These are phyloP conservation scores for Coemansia asiatica DNA, from an alignment of 192 early-diverging fungal genomes.

Conservation along the genomic window DNA sequence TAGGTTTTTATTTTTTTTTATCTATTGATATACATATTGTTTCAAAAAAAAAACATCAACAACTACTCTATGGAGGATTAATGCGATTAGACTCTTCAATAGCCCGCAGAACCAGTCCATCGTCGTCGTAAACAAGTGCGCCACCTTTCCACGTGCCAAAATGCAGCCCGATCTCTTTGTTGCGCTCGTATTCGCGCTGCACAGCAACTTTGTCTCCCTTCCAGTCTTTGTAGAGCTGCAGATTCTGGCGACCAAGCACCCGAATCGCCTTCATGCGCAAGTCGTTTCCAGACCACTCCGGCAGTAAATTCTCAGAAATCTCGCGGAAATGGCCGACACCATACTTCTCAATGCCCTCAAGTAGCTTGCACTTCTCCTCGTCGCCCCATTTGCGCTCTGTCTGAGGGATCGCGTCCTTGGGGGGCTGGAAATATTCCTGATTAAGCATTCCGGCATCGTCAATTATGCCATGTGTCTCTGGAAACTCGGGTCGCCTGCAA, in stretches of 20 bases:
- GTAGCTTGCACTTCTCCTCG: constrained; percentile 68
- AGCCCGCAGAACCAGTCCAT: constrained; percentile 67
- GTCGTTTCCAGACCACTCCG: constrained; percentile 78
- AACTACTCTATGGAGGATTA: constrained; percentile 26
- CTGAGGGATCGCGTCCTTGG: constrained; percentile 61
- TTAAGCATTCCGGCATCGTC: constrained; percentile 81
- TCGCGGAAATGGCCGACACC: constrained; percentile 89
- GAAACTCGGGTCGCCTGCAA: constrained; percentile 77
- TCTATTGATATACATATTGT: too few species aligned
- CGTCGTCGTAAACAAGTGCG: constrained; percentile 80
- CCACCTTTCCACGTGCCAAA: constrained; percentile 78
- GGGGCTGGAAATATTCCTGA: constrained; percentile 75
- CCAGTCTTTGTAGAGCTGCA: constrained; percentile 86
- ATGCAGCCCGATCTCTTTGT: constrained; percentile 77
- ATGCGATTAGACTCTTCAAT: constrained; percentile 48
- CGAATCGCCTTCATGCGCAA: constrained; percentile 82
- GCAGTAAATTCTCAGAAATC: constrained; percentile 73
- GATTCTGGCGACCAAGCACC: constrained; percentile 81
- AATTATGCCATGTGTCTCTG: constrained; percentile 82
- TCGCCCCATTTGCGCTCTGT: constrained; percentile 82
- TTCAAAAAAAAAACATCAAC: too few species aligned
- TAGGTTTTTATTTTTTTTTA: neutral
- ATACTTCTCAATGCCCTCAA: constrained; percentile 77
- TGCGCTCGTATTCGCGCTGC: constrained; percentile 70
- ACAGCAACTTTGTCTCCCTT: constrained; percentile 71